Conservation (phyloP, 768 basidiomycete genomes). For the Kwoniella dejecticola region DNA sequence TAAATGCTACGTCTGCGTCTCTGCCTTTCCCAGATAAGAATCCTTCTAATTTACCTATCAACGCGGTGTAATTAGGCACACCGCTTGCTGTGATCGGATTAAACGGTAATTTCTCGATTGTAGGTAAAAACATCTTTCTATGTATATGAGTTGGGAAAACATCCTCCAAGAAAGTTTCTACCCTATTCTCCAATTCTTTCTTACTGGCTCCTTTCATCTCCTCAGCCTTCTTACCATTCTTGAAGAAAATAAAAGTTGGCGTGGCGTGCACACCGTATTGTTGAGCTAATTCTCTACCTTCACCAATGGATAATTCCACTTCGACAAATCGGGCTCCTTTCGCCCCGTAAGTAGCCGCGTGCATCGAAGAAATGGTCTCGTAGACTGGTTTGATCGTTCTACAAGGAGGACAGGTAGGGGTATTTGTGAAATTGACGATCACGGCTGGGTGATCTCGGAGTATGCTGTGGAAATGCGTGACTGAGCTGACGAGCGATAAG, state of each 20-base stretch:
- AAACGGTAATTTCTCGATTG: slow-evolving; percentile 29
- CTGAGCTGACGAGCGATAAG: slow-evolving; percentile 56
- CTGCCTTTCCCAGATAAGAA: slow-evolving; percentile 20
- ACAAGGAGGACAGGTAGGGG: slow-evolving; percentile 74
- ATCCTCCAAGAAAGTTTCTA: slow-evolving; percentile 41
- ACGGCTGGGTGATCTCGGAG: slow-evolving; percentile 70
- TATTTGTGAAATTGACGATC: slow-evolving; percentile 78
- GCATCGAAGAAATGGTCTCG: slow-evolving; percentile 71
- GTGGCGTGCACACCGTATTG: slow-evolving; percentile 73
- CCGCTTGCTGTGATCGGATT: slow-evolving; percentile 29
- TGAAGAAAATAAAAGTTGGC: slow-evolving; percentile 87
- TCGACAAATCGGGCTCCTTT: slow-evolving; percentile 66
- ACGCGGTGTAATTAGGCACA: slow-evolving; percentile 35
- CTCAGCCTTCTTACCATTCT: slow-evolving; percentile 60
- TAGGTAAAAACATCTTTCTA: slow-evolving; percentile 39
- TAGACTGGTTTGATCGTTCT: slow-evolving; percentile 80
- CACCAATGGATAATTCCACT: slow-evolving; percentile 74
- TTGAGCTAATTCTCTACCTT: slow-evolving; percentile 64
- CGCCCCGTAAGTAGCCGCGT: slow-evolving; percentile 47
- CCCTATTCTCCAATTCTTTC: slow-evolving; percentile 32
- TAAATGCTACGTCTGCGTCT: slow-evolving; percentile 8
- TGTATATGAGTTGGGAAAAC: slow-evolving; percentile 43
- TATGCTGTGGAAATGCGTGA: slow-evolving; percentile 69
- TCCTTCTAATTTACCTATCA: slow-evolving; percentile 39
- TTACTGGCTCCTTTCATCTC: slow-evolving; percentile 44